Evolutionary conservation across 1,284 basidiomycete genomes (phyloP).

Genomic region (Apiotrichum gracile): DNA sequence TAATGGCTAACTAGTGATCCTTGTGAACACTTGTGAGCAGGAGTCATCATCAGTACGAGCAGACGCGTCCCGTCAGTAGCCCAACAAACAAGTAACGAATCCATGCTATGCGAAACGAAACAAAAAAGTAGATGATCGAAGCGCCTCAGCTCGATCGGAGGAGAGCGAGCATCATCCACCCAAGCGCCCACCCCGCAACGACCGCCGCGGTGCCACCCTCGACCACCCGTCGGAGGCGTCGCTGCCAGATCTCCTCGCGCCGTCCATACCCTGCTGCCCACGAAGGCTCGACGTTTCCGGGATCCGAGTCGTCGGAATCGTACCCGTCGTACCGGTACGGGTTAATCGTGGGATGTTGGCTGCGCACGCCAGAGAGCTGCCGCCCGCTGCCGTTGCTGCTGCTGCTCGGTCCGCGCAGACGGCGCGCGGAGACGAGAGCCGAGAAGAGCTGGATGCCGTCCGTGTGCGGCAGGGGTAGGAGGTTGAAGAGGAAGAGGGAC

Average conservation of each 20-base stretch:
- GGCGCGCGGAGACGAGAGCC: constrained; percentile 12
- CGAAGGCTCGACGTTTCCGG: constrained; percentile 19
- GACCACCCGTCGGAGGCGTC: constrained; percentile 20
- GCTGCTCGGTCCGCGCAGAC: neutral
- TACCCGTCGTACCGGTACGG: constrained; percentile 8
- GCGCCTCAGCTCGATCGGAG: constrained; percentile 22
- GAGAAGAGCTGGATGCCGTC: constrained; percentile 40
- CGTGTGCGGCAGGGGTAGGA: constrained; percentile 39
- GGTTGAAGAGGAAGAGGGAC: constrained; percentile 43
- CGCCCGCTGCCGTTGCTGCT: constrained; percentile 2
- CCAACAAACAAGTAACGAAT: too few relatives aligned
- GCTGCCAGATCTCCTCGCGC: constrained; percentile 26
- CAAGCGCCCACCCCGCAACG: constrained; percentile 20
- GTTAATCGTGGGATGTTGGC: constrained; percentile 17
- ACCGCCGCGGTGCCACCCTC: constrained; percentile 22
- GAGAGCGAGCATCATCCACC: constrained; percentile 31
- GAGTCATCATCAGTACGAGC: too few relatives aligned
- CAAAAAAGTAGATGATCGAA: neutral
- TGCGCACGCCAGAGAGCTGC: neutral
- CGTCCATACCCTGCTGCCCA: constrained; percentile 12
- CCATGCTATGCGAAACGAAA: too few relatives aligned
- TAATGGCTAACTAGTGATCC: too few relatives aligned
- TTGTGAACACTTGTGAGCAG: too few relatives aligned
- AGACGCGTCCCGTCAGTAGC: too few relatives aligned
- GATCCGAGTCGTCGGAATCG: constrained; percentile 25